Conservation (phyloP, 257 asterid species). For the Leptodermis oblonga region DNA sequence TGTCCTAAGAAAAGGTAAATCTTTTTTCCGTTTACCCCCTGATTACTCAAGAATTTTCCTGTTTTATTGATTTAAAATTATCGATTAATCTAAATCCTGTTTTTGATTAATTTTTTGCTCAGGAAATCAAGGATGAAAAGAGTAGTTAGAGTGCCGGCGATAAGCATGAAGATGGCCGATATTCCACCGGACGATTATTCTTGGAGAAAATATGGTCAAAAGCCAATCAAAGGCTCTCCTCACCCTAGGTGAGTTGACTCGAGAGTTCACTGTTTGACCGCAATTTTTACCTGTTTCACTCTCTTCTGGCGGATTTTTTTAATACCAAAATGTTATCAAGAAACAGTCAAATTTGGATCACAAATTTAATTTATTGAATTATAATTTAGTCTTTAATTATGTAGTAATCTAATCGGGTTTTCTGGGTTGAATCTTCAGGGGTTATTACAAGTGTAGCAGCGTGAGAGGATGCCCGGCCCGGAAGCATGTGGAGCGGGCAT, state of each 20-base stretch:
- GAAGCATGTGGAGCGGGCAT: conserved; percentile 83
- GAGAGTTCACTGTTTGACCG: neutral
- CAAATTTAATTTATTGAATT: no score
- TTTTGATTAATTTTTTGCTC: neutral
- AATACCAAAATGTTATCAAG: no score
- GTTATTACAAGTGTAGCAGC: conserved; percentile 89
- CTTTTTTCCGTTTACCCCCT: no score
- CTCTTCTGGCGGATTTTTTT: no score
- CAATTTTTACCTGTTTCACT: neutral
- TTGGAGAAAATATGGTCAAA: conserved; percentile 92
- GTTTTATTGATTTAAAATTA: neutral
- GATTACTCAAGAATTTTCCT: no score
- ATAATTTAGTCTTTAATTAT: neutral
- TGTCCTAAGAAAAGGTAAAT: conserved; percentile 81
- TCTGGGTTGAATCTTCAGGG: conserved; percentile 43
- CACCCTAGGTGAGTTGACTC: conserved; percentile 65
- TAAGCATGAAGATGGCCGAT: conserved; percentile 79
- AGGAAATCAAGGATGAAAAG: conserved; percentile 74
- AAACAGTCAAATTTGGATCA: no score
- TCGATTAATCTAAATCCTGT: neutral
- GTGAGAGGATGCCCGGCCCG: conserved; percentile 90
- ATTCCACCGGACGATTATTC: conserved; percentile 86
- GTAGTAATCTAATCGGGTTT: neutral
- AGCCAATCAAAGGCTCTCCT: conserved; percentile 94
- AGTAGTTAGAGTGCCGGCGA: conserved; percentile 65